Conservation (phyloP, 345 rosid species). For the Psidium guajava region DNA sequence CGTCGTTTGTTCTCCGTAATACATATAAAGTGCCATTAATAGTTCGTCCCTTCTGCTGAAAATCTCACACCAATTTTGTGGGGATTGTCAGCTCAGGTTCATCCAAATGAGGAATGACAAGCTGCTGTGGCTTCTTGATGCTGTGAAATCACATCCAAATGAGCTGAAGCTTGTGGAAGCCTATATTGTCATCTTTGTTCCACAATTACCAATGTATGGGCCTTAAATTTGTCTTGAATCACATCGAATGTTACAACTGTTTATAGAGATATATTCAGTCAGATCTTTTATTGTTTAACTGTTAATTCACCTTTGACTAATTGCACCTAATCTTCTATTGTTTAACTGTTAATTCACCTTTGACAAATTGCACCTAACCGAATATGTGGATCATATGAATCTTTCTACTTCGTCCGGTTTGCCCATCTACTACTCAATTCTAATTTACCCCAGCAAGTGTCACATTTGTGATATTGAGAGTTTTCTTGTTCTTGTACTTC, state of each 20-base stretch:
- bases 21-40: not conserved
- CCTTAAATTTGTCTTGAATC: not conserved
- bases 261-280: not conserved
- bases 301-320: not conserved
- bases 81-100: slow-evolving; percentile 36
- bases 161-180: slow-evolving; percentile 95
- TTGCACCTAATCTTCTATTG: not conserved
- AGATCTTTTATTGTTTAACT: not conserved
- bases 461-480: not conserved
- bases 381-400: not conserved
- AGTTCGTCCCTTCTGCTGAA: not conserved
- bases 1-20: not conserved
- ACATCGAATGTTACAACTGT: not conserved
- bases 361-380: not conserved
- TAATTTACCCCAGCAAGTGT: not conserved
- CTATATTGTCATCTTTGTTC: slow-evolving; percentile 97
- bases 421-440: not conserved
- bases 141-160: slow-evolving; percentile 71
- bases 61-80: not conserved
- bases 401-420: not conserved
- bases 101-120: slow-evolving; percentile 99
- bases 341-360: not conserved
- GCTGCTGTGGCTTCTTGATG: slow-evolving; percentile 96
- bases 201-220: slow-evolving; percentile 80
- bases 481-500: not conserved